Percentiles rank a stretch among this genome's conserved stretches.
phyloP scores from a whole-genome alignment of 2,329 filamentous ascomycete genomes.

The Colletotrichum falcatum region DNA sequence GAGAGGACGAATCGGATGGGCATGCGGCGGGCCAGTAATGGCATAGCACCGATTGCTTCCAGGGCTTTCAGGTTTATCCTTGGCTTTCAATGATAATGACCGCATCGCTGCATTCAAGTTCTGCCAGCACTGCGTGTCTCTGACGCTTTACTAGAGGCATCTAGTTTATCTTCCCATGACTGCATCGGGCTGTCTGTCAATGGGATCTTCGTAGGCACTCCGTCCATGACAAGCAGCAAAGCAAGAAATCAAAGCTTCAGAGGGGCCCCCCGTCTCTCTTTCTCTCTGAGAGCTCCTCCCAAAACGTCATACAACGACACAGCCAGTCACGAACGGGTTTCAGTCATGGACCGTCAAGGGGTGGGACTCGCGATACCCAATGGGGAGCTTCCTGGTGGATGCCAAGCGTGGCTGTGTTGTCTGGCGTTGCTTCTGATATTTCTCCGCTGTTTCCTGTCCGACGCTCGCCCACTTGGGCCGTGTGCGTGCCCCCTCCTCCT shows the following conservation, averaged over 20 bases:
- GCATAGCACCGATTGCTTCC: background rate
- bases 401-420: constrained; percentile 42
- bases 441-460: constrained; percentile 36
- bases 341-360: constrained; percentile 27
- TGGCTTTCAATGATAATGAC: background rate
- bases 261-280: background rate
- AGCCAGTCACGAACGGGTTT: constrained; percentile 37
- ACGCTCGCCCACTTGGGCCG: constrained; percentile 1
- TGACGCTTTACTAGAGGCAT: background rate
- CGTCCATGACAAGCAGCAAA: background rate
- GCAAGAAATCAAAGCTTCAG: background rate
- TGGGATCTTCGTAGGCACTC: background rate
- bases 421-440: constrained; percentile 35
- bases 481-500: too few relatives aligned
- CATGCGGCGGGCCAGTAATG: background rate
- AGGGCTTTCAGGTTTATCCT: background rate
- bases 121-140: background rate
- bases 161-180: background rate
- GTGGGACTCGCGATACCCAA: constrained; percentile 22
- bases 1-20: constrained; percentile 3
- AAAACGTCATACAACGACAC: constrained; percentile 34
- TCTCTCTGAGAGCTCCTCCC: background rate
- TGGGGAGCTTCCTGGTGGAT: constrained; percentile 1
- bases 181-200: background rate
- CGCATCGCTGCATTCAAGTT: background rate